Base-by-base conservation (phyloP, 2,329 filamentous ascomycete species). In the Colletotrichum ledebouriae region DNA sequence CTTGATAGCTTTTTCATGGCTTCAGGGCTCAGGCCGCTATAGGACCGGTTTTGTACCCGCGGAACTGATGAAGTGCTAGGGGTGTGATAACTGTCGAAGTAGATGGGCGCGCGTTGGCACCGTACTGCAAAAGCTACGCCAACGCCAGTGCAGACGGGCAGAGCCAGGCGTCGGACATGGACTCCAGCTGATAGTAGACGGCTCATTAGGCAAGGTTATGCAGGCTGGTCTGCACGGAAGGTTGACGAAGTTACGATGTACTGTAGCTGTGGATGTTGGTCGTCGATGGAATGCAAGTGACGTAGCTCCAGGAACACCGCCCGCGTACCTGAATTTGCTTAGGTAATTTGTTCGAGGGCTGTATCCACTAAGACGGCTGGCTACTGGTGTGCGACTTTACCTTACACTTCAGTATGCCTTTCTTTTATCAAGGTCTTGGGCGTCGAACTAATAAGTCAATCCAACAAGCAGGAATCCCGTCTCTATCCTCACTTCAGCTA, bases 1-100 rank as follows among this genome's bases (percentile, higher is more conserved):
- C 52, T 66, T 6, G 70, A 71, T 6, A 70, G 44, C 39, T 71
- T 59, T 34, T 39, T 70, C 33, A 71, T 59, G 3, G 53, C 44
- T 15, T 68, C 63, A 7, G 70, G 17, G n/a, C 15, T 64, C 17
- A 70, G 42, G 17, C 63, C 52, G 13, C 57, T 47, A 25, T 42
- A 55, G n/a, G 56, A 37, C 12, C 50, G 57, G 22, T 15, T 47
- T 20, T 49, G 50, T 13, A 37, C 34, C 20, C 37, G 57, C 46
- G 25, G 11, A 13, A n/a, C 13, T 11, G 50, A 20, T 12, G 49
- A 22, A 20, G 15, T 59, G 22, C 39, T 50, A 4, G 50, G 25
- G 12, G 53, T 15, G 13, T 34, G 62, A 59, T 49, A 22, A 20
- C 29, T 34, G 41, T 47, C 55, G 41, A 64, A 59, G 6, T 47